Conservation (phyloP, 148 eudicot species). For the Cornus controversa region DNA sequence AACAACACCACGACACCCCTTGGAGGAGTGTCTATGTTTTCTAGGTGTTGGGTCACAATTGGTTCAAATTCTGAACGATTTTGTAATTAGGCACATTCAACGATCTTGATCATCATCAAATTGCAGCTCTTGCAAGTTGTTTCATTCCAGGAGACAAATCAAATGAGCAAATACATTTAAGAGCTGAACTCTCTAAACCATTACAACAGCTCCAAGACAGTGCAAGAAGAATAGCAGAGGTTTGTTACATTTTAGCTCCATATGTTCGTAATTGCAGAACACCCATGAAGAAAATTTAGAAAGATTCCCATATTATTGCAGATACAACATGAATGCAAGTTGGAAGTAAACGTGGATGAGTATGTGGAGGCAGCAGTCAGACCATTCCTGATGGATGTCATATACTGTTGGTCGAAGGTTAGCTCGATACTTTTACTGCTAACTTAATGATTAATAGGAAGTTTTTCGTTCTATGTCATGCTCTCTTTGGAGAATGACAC, state of each 20-base stretch:
- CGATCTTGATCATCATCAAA: conserved; percentile 95
- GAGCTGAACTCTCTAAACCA: conserved; percentile 90
- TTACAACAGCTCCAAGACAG: conserved; percentile 94
- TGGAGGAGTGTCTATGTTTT: too few relatives aligned
- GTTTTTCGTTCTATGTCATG: background rate
- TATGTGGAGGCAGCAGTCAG: conserved; percentile 87
- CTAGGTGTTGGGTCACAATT: background rate
- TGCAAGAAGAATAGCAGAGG: conserved; percentile 98
- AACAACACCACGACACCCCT: too few relatives aligned
- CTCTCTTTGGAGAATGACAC: background rate
- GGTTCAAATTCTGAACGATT: background rate
- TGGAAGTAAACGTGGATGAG: conserved; percentile 85
- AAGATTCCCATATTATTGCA: conserved; percentile 28
- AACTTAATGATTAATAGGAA: background rate
- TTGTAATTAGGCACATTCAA: conserved; percentile 78
- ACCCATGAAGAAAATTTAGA: background rate
- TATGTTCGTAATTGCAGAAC: background rate
- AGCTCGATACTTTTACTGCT: conserved; percentile 6
- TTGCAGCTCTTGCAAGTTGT: conserved; percentile 96
- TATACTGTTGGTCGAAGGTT: conserved; percentile 98
- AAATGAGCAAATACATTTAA: conserved; percentile 77
- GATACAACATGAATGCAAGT: conserved; percentile 97
- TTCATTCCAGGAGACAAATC: conserved; percentile 89
- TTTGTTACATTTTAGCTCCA: conserved; percentile 6
- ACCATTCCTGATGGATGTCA: conserved; percentile 98